Evolutionary conservation across 176 grass and related monocot species (phyloP), one percentile per base, ranked within the genome.

Genomic region (Aegilops sharonensis): DNA sequence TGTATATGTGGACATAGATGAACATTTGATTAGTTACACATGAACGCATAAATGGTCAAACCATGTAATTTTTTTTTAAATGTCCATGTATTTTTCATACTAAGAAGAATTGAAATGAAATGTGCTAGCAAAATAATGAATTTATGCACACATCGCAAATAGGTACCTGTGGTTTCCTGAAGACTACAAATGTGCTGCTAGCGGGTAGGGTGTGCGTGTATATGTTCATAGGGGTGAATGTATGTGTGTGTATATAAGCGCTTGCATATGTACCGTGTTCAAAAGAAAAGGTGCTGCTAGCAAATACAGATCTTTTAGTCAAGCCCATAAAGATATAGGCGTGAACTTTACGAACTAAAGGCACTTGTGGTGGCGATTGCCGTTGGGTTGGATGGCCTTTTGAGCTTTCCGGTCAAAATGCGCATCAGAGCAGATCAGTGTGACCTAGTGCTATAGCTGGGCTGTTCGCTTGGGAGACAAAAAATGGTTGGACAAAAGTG

Each of bases 391-490:
- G 76, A 57, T 34, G 32, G 71, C 40, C 30, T 60, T 68, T 67
- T 42, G 76, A 11, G 48, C 61, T 82, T 90, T 78, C 83, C 15
- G 84, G 84, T 90, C 79, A 86, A 78, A 86, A 31, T 64, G 72
- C 78, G 72, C 17, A 78, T 71, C 63, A 18, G 34, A 79, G 63
- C 63, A 81, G 20, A 86, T 86, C 62, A 45, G 61, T 77, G 57
- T 60, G 83, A 37, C 61, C 39, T 63, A 61, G 80, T 48, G 36
- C 14, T 75, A 57, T 81, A 59, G 68, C 47, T 13, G 80, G 57
- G 75, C 2, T 77, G 37, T 71, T 86, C 9, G 52, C 72, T 82
- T 52, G 15, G 84, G 72, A n/a, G 27, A 77, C 70, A 83, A 86
- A 64, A 71, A 21, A 73, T 78, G 80, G 84, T 79, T 90, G 80